Evolutionary conservation across 2,329 filamentous ascomycete genomes (phyloP).

Genomic region (Pseudogymnoascus sp.): DNA sequence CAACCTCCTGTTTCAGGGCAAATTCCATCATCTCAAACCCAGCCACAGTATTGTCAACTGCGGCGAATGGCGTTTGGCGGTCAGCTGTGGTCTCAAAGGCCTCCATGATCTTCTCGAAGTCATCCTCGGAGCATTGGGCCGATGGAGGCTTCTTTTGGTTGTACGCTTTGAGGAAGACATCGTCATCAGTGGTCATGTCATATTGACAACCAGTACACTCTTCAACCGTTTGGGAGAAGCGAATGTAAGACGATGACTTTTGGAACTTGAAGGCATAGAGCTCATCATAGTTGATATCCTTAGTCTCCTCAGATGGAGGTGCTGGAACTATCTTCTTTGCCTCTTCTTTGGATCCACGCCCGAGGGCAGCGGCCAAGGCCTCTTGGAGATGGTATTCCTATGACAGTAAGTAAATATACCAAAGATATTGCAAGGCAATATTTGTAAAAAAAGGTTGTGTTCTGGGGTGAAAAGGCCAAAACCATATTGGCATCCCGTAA

Average conservation of each 20-base stretch:
- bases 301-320: constrained; percentile 53
- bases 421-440: neutral
- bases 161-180: constrained; percentile 72
- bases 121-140: constrained; percentile 71
- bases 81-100: constrained; percentile 85
- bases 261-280: constrained; percentile 74
- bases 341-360: constrained; percentile 20
- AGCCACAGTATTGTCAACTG: constrained; percentile 80
- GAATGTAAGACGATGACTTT: constrained; percentile 88
- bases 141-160: constrained; percentile 65
- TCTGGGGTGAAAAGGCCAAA: constrained; percentile 1
- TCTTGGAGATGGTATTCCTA: constrained; percentile 32
- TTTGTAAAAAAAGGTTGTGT: constrained; percentile 5
- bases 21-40: constrained; percentile 69
- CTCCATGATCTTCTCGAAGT: constrained; percentile 90
- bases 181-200: constrained; percentile 90
- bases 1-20: constrained; percentile 46
- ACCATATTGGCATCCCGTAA: neutral
- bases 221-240: constrained; percentile 96
- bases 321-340: constrained; percentile 46
- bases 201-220: constrained; percentile 86
- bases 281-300: constrained; percentile 72
- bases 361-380: constrained; percentile 21
- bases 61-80: constrained; percentile 77
- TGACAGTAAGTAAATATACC: constrained; percentile 14